phyloP scores from a whole-genome alignment of 1,284 basidiomycete species.

The Pisolithus thermaeus region DNA sequence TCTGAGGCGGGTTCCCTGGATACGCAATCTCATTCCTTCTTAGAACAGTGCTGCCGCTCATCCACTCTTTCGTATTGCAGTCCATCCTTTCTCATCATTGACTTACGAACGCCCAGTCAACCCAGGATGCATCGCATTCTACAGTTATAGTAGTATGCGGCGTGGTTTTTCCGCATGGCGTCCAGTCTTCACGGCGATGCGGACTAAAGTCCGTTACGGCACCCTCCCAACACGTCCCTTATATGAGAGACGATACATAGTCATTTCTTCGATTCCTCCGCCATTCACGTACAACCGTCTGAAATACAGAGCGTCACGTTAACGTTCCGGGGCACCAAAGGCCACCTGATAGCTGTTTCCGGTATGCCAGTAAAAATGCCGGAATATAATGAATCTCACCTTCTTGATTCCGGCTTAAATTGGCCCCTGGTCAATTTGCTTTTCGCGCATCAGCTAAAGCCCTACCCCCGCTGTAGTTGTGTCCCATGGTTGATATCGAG shows the following conservation, averaged over 20 bases:
- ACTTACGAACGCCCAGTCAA: not conserved
- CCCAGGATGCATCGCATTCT: too few species aligned
- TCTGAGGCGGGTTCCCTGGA: constrained; percentile 24
- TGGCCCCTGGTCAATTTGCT: constrained; percentile 12
- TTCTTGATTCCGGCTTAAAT: not conserved
- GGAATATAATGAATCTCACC: constrained; percentile 26
- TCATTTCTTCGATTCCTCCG: not conserved
- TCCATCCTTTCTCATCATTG: not conserved
- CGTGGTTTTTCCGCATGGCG: not conserved
- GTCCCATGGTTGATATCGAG: constrained; percentile 24
- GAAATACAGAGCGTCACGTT: not conserved
- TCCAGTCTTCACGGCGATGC: too few species aligned
- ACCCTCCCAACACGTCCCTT: not conserved
- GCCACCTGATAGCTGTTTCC: constrained; percentile 17
- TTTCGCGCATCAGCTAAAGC: constrained; percentile 1
- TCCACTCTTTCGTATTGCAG: not conserved
- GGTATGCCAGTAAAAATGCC: constrained; percentile 19
- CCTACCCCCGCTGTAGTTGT: constrained; percentile 3
- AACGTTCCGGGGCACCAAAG: constrained; percentile 4
- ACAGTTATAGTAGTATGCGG: not conserved
- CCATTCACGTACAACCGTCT: not conserved
- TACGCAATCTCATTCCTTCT: constrained; percentile 11
- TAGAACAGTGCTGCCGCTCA: not conserved
- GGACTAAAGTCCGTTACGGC: not conserved
- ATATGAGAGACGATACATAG: not conserved